Evolutionary conservation across 345 rosid genomes (phyloP).

Genomic region (Cochlearia excelsa): DNA sequence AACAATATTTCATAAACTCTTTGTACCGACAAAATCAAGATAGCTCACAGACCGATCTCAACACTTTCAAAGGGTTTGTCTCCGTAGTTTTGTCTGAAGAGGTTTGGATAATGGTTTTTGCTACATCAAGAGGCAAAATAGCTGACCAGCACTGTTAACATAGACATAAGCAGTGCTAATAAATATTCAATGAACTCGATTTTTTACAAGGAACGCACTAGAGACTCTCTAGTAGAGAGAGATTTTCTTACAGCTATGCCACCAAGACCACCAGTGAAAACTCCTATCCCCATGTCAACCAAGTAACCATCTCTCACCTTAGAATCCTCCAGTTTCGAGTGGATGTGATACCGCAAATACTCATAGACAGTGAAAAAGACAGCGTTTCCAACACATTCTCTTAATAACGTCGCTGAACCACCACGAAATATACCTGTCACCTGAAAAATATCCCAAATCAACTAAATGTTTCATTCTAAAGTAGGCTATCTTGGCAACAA

Average conservation of each 20-base stretch:
- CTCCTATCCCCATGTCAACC: slow-evolving; percentile 81
- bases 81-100: slow-evolving; percentile 52
- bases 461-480: slow-evolving; percentile 5
- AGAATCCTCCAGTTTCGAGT: slow-evolving; percentile 45
- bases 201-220: slow-evolving; percentile 13
- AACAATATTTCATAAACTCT: slow-evolving; percentile 3
- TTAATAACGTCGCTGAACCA: slow-evolving; percentile 70
- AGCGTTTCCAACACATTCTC: slow-evolving; percentile 81
- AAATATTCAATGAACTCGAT: not conserved
- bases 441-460: slow-evolving; percentile 54
- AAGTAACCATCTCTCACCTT: slow-evolving; percentile 49
- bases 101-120: slow-evolving; percentile 91
- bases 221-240: not conserved
- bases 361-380: slow-evolving; percentile 79
- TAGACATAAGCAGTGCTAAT: slow-evolving; percentile 8
- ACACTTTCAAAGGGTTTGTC: slow-evolving; percentile 66
- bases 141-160: slow-evolving; percentile 69
- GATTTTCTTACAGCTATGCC: slow-evolving; percentile 80
- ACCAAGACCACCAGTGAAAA: slow-evolving; percentile 80
- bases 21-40: slow-evolving; percentile 1
- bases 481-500: not conserved
- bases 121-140: slow-evolving; percentile 81
- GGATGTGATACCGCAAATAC: slow-evolving; percentile 67
- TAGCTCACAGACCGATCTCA: slow-evolving; percentile 54
- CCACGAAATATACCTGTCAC: slow-evolving; percentile 87